Base-by-base conservation (phyloP, 768 basidiomycete species). In the Hebeloma cylindrosporum region DNA sequence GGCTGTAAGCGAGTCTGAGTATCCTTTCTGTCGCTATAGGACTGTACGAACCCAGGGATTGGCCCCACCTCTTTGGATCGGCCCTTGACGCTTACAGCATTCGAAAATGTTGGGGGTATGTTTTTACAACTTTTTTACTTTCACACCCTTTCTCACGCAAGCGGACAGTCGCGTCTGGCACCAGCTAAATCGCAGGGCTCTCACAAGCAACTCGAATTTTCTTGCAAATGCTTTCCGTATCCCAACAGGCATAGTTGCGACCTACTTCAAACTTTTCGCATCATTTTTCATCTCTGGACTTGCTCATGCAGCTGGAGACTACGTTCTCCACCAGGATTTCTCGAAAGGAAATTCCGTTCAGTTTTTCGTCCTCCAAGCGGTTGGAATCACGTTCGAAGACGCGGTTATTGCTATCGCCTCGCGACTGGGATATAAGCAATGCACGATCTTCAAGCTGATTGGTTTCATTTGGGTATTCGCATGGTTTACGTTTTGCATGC, bases 391-490 rank as follows among this genome's bases (percentile, higher is more conserved):
- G 17, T 36, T 11, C 11, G 34, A 36, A 20, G 18, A 11, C 18
- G 10, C 18, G 10, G 18, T 36, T 20, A 11, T 30, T 30, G 11
- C 32, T 30, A 36, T 33, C 25, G 46, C 47, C 45, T 28, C 46
- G 31, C 10, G n/a, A n/a, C 3, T 4, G 3, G 34, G 34, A n/a
- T n/a, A n/a, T n/a, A n/a, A n/a, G n/a, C n/a, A n/a, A n/a, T n/a
- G n/a, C n/a, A n/a, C n/a, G n/a, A n/a, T n/a, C n/a, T n/a, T n/a
- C n/a, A n/a, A n/a, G n/a, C n/a, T n/a, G n/a, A n/a, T n/a, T n/a
- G n/a, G n/a, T n/a, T n/a, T n/a, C n/a, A n/a, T n/a, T n/a, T n/a
- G n/a, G n/a, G n/a, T n/a, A n/a, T n/a, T n/a, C n/a, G n/a, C n/a
- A n/a, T n/a, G n/a, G n/a, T n/a, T n/a, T n/a, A n/a, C n/a, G n/a